Conservation (phyloP, 495 filamentous ascomycete species). For the Tuber microsphaerosporum region DNA sequence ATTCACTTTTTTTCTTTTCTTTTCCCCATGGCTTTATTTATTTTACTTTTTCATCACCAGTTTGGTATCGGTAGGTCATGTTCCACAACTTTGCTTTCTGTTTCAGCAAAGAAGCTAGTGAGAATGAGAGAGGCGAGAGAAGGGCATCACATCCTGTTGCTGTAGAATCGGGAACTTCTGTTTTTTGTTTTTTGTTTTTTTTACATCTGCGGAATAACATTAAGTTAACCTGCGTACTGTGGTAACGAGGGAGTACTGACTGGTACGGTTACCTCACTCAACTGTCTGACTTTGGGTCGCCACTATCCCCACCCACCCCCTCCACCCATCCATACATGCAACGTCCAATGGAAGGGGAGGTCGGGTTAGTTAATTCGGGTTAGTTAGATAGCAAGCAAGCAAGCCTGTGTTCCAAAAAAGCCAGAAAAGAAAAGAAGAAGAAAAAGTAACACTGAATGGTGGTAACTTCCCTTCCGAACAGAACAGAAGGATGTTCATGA, state of each 20-base stretch:
- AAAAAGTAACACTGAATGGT: background rate
- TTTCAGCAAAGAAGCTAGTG: background rate
- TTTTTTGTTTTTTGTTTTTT: background rate
- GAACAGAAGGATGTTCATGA: background rate
- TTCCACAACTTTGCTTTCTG: background rate
- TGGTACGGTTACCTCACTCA: background rate
- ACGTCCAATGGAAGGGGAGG: background rate
- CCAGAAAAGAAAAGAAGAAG: background rate
- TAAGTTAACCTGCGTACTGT: background rate
- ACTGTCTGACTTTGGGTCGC: background rate
- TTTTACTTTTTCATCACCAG: background rate
- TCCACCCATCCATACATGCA: background rate
- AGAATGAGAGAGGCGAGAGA: background rate
- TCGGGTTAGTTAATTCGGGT: background rate
- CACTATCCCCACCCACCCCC: background rate
- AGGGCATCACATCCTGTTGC: background rate
- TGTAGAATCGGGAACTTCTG: background rate
- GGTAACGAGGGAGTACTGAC: background rate
- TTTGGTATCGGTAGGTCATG: conserved; percentile 3
- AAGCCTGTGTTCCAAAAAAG: background rate
- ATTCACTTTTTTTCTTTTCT: background rate
- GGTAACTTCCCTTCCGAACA: background rate
- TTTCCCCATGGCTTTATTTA: background rate
- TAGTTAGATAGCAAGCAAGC: background rate
- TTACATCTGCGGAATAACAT: conserved; percentile 1